Evolutionary conservation across 176 grass and related monocot genomes (phyloP).

Genomic region (Musa troglodytarum): DNA sequence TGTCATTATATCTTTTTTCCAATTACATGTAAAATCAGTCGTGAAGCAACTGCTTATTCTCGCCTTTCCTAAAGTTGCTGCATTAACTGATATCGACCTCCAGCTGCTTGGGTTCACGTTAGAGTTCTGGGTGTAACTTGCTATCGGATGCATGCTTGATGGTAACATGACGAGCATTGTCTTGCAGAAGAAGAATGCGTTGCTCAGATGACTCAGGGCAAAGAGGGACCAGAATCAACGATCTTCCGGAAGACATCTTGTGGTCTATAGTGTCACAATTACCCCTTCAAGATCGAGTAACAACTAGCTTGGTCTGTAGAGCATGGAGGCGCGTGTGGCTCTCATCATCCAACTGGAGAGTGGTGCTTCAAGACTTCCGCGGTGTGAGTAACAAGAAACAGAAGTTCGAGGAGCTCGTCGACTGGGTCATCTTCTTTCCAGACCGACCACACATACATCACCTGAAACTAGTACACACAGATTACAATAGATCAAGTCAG

Average conservation of each 20-base stretch:
- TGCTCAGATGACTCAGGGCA: neutral
- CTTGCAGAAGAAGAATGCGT: neutral
- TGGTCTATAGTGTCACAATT: neutral
- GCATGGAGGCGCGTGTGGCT: slow-evolving; percentile 7
- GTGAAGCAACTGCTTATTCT: no score
- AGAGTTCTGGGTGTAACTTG: no score
- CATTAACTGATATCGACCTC: no score
- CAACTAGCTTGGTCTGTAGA: neutral
- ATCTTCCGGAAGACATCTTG: slow-evolving; percentile 3
- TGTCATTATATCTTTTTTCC: no score
- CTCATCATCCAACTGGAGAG: neutral
- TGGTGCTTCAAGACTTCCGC: neutral
- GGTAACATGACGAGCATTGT: no score
- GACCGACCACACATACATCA: neutral
- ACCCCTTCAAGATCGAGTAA: neutral
- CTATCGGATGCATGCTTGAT: no score
- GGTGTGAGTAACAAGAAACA: neutral
- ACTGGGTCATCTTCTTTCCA: neutral
- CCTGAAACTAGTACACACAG: neutral
- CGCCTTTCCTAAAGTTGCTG: no score
- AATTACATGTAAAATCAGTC: no score
- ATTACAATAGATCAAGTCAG: neutral
- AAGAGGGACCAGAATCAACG: neutral
- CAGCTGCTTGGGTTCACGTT: no score
- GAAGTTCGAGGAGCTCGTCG: slow-evolving; percentile 4